Evolutionary conservation across 1,284 basidiomycete genomes (phyloP).

Genomic region (Tremellales sp.): DNA sequence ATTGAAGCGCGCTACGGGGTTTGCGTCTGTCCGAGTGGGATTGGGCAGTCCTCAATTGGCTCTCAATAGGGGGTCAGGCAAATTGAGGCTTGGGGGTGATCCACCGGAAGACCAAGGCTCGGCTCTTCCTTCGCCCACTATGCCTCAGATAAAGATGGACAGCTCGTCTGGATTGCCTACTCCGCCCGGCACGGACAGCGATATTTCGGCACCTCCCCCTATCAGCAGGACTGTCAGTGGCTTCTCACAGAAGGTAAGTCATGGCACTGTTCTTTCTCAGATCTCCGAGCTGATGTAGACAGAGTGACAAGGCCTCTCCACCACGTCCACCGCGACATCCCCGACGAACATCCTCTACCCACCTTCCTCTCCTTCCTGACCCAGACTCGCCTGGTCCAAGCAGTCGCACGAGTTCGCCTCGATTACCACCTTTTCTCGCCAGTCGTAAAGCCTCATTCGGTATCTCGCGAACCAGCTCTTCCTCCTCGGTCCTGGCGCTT

Average conservation of each 20-base stretch:
- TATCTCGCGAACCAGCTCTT: slow-evolving; percentile 2
- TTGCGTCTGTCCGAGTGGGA: slow-evolving; percentile 15
- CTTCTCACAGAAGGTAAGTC: background rate
- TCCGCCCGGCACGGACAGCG: slow-evolving; percentile 32
- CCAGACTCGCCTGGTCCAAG: background rate
- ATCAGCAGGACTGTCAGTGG: background rate
- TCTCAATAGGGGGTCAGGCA: slow-evolving; percentile 14
- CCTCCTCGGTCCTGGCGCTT: slow-evolving; percentile 4
- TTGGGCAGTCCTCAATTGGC: slow-evolving; percentile 16
- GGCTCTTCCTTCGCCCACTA: too few species aligned
- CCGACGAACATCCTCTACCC: background rate
- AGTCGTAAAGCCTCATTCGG: background rate
- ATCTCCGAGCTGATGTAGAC: background rate
- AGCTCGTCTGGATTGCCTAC: slow-evolving; percentile 32
- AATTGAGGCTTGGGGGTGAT: background rate
- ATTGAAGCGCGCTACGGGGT: slow-evolving; percentile 10
- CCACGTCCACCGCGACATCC: background rate
- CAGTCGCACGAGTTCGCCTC: background rate
- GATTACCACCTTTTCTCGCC: background rate
- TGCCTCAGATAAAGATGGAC: too few species aligned
- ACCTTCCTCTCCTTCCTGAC: background rate
- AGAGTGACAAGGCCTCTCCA: background rate
- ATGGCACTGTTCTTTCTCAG: background rate
- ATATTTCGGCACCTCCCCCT: slow-evolving; percentile 8
- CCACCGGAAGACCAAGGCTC: too few species aligned